Conservation (phyloP, 2,329 filamentous ascomycete species). For the Diatrype stigma region DNA sequence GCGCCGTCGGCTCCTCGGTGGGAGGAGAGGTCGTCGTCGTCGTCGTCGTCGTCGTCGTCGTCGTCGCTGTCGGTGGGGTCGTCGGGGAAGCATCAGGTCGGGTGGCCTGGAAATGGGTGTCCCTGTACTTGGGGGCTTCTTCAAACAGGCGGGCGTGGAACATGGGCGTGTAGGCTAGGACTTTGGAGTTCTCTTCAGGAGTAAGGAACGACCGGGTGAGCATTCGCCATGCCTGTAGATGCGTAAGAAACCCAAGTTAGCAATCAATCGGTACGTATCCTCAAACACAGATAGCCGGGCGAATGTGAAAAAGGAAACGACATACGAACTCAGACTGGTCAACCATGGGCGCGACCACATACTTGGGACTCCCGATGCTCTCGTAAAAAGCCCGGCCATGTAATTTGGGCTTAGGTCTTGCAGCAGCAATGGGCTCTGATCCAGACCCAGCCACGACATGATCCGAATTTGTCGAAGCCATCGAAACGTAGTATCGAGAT, state of each 20-base stretch:
- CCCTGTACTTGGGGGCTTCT: conserved; percentile 71
- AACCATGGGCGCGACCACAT: conserved; percentile 93
- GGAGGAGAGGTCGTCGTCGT: too few relatives aligned
- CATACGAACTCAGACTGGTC: conserved; percentile 95
- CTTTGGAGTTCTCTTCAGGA: conserved; percentile 53
- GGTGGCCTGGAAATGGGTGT: conserved; percentile 73
- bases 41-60: conserved; percentile 5
- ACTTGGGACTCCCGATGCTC: conserved; percentile 87
- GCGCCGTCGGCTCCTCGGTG: conserved; percentile 25
- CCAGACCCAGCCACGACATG: conserved; percentile 1
- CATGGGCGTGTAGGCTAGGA: conserved; percentile 95
- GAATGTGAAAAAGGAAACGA: conserved; percentile 14
- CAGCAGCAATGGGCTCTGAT: conserved; percentile 12
- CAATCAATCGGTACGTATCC: background rate
- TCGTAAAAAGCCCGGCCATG: conserved; percentile 89
- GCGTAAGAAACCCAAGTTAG: background rate
- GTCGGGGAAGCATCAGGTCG: conserved; percentile 24
- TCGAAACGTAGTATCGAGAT: conserved; percentile 12
- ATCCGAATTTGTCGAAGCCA: conserved; percentile 29
- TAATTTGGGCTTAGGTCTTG: conserved; percentile 51
- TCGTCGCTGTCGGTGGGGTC: background rate
- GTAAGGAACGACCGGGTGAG: conserved; percentile 90
- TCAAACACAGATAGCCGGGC: background rate
- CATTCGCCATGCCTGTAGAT: conserved; percentile 82
- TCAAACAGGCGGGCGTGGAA: conserved; percentile 86